Evolutionary conservation across 2,329 filamentous ascomycete genomes (phyloP), one percentile per base, ranked within the genome.

Genomic region (Apiospora marii): DNA sequence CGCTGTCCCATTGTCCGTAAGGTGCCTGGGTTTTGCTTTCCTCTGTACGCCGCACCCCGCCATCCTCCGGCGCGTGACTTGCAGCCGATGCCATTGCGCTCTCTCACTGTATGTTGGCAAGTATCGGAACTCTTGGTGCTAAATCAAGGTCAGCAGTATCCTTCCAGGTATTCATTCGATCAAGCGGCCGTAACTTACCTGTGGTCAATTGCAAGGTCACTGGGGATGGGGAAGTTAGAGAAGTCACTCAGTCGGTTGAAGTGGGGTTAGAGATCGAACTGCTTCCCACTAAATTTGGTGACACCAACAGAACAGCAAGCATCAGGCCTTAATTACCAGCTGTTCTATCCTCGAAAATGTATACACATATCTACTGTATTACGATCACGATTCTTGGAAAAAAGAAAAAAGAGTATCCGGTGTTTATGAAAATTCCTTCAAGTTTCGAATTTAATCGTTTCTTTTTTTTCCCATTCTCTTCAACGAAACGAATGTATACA

Each of bases 1-100:
- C 30, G 58, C 58, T 64, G 34, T 64, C 22, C 58, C 58, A 64
- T 64, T 64, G 58, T 64, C 58, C 58, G 34, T 64, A 64, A n/a
- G 58, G 58, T 12, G 58, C 58, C 34, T n/a, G 14, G 22, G 13
- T 41, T 34, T 64, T 64, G 19, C 13, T 12, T 13, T 22, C n/a
- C 22, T n/a, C 46, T 49, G 46, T 22, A 49, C 19, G 49, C 10
- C 22, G 22, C n/a, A 51, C 49, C 49, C 49, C 49, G 10, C 49
- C 49, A 51, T 51, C 10, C n/a, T 12, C 48, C 1, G 48, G 48
- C 24, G 48, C n/a, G 27, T 24, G 10, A 14, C 49, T 51, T 24
- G 49, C 24, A 13, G 12, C 49, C n/a, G 49, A 51, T 14, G 49
- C 49, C 49, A 51, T 51, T n/a, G 22, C 46, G 46, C 10, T n/a